Evolutionary conservation across 495 filamentous ascomycete species (phyloP).

Genomic region (Aspergillus sclerotiicarbonarius): DNA sequence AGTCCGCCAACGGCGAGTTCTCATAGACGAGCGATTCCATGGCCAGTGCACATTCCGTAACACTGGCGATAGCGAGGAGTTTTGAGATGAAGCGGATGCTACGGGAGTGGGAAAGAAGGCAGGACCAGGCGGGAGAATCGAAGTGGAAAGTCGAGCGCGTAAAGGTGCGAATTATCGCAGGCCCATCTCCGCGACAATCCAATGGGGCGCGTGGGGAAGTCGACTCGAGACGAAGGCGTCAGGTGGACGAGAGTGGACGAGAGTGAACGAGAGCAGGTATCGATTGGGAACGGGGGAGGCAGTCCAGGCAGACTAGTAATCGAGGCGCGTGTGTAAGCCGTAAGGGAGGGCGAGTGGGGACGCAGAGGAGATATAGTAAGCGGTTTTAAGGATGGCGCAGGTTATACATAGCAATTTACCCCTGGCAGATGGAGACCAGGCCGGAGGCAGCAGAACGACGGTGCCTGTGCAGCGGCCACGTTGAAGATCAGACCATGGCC

Average conservation of each 20-base stretch:
- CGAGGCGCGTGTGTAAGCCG: background rate
- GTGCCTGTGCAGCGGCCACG: constrained; percentile 18
- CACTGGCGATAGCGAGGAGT: constrained; percentile 3
- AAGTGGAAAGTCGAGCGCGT: background rate
- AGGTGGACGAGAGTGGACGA: constrained; percentile 1
- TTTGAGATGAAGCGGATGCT: constrained; percentile 2
- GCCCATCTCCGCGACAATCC: constrained; percentile 10
- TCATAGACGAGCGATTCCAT: constrained; percentile 95
- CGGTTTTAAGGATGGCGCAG: constrained; percentile 4
- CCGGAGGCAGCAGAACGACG: constrained; percentile 14
- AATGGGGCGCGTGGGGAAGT: constrained; percentile 5
- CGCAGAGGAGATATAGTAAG: constrained; percentile 8
- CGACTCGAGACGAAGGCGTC: background rate
- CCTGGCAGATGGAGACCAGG: constrained; percentile 13
- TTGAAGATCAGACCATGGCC: constrained; percentile 23
- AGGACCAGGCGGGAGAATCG: background rate
- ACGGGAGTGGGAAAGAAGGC: background rate
- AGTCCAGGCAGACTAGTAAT: background rate
- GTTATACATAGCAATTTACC: constrained; percentile 11
- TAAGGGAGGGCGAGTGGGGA: constrained; percentile 5
- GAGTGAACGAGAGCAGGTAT: background rate
- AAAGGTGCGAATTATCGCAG: constrained; percentile 3
- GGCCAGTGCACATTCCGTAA: constrained; percentile 36
- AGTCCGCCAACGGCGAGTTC: constrained; percentile 86
- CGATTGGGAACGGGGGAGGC: background rate